Base-by-base conservation (phyloP, 2,329 filamentous ascomycete species). In the Penicillium sp. region DNA sequence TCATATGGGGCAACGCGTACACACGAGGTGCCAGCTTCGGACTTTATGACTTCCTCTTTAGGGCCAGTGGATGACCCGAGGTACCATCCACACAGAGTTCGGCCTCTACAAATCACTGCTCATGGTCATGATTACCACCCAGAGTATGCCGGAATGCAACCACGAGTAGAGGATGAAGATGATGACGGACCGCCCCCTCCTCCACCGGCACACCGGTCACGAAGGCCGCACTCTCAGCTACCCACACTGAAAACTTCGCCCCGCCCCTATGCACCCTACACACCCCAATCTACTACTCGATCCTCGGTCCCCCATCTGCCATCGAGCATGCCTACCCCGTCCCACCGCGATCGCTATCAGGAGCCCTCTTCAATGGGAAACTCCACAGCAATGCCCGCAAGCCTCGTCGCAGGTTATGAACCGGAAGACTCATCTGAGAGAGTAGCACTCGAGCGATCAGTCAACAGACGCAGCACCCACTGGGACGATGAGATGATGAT, bases 121-220 rank as follows among this genome's bases (percentile, higher is more conserved):
- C 66, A 63, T 29, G 63, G 59, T 13, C 70, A 70, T 7, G 60
- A 62, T 41, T 75, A 75, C 53, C 72, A 74, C 53, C 63, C 68
- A 17, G 69, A 75, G 55, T 75, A 78, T 60, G 74, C 73, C 12
- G 73, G 75, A 7, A 79, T 80, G 78, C 78, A 80, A 57, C 76
- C 78, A 9, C 76, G 76, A 0, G 78, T 80, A 47, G 78, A 80
- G 61, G 78, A 80, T 66, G 78, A 75, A 59, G 70, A 74, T 10
- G 74, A 76, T 10, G 73, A 75, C 39, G 70, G 63, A 6, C 67
- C 65, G n/a, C 71, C 73, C 19, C 73, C 74, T 36, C 72, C 73
- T 12, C 73, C 73, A 1, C 73, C 73, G 1, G 67, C 70, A 13
- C 73, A 76, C 59, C 68, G 73, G 50, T 72, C 73, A 36, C 67